Evolutionary conservation across 352 stramenopile species (phyloP).

Genomic region (Aphanomyces euteiches): DNA sequence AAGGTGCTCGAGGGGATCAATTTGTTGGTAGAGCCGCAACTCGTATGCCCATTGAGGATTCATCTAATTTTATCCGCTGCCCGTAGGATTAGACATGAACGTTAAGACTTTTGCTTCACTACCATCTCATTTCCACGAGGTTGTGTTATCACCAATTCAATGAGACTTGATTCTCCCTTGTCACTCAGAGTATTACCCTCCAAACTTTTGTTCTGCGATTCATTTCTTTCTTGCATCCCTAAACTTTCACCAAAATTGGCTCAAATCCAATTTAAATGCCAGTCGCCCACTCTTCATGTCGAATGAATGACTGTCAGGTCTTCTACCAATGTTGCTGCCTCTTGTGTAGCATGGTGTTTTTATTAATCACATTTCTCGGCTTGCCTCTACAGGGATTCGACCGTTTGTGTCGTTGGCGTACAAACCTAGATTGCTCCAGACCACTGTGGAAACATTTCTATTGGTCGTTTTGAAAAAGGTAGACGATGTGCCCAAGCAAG

Average conservation of each 20-base stretch:
- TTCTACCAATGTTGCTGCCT: not conserved
- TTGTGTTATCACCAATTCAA: not conserved
- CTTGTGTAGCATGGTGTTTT: not conserved
- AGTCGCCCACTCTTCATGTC: not conserved
- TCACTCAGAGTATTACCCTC: not conserved
- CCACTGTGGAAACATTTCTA: no score
- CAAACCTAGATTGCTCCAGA: not conserved
- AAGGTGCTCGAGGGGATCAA: not conserved
- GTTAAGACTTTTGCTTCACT: not conserved
- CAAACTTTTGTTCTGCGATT: not conserved
- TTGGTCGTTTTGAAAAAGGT: not conserved
- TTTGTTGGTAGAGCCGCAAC: not conserved
- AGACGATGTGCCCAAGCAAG: not conserved
- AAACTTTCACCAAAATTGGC: not conserved
- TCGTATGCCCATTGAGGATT: not conserved
- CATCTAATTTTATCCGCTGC: not conserved
- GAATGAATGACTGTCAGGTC: not conserved
- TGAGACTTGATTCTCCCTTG: not conserved
- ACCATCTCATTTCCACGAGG: not conserved
- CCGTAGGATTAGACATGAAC: not conserved
- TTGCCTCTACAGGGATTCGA: not conserved
- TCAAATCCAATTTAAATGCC: not conserved
- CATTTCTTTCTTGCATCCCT: not conserved
- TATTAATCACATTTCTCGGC: not conserved
- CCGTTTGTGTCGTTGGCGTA: not conserved